phyloP scores from a whole-genome alignment of 1,284 basidiomycete genomes.

The Entoloma clypeatum region DNA sequence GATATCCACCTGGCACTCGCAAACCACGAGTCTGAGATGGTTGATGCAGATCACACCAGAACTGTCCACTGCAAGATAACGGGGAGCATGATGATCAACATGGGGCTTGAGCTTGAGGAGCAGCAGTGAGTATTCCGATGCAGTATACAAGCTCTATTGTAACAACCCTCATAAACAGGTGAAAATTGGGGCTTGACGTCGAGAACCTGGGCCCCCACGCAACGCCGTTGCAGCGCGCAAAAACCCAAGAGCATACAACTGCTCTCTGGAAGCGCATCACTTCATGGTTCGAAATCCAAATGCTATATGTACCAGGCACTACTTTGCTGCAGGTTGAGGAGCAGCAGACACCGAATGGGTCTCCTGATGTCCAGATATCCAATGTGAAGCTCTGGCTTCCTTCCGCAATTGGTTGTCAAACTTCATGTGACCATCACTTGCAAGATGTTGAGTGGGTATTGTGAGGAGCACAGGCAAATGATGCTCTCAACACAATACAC shows the following conservation, averaged over 20 bases:
- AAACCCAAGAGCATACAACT: constrained; percentile 5
- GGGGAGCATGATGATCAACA: constrained; percentile 9
- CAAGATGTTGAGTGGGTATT: constrained; percentile 3
- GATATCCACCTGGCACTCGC: not conserved
- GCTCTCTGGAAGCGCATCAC: constrained; percentile 10
- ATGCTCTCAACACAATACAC: constrained; percentile 6
- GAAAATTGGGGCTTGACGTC: not conserved
- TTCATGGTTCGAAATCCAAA: constrained; percentile 13
- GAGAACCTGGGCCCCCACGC: not conserved
- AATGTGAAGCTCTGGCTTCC: not conserved
- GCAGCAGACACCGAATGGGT: not conserved
- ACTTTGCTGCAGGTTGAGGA: not conserved
- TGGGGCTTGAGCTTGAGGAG: constrained; percentile 10
- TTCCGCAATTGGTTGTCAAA: not conserved
- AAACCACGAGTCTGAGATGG: not conserved
- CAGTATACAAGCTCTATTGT: no score
- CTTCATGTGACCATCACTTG: not conserved
- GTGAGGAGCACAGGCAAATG: constrained; percentile 7
- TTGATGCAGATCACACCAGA: not conserved
- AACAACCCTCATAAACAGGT: no score
- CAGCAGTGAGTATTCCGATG: constrained; percentile 15
- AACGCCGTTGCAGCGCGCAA: constrained; percentile 11
- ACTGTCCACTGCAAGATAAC: constrained; percentile 4
- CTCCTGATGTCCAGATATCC: not conserved
- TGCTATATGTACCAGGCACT: constrained; percentile 14